Evolutionary conservation across 164 flowering plant genomes (phyloP).

Genomic region (Magnolia kwangsiensis): DNA sequence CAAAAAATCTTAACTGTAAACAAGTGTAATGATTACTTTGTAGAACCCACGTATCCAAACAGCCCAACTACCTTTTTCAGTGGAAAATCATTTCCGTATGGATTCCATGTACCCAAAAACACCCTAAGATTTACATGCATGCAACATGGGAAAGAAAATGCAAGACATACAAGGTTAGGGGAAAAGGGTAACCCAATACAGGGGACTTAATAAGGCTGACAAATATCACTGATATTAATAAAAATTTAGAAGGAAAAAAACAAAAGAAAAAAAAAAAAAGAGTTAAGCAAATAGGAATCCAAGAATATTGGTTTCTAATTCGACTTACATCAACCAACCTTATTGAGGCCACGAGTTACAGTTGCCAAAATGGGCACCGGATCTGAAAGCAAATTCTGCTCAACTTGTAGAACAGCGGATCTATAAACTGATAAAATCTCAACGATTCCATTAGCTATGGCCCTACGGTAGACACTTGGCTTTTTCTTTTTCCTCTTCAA

Average conservation of each 20-base stretch:
- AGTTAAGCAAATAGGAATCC: not conserved
- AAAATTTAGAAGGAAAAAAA: not conserved
- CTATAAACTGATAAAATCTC: conserved; percentile 84
- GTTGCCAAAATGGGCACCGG: conserved; percentile 78
- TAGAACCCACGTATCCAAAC: too few species aligned
- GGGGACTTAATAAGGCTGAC: not conserved
- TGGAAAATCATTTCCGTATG: too few species aligned
- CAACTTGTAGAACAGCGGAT: conserved; percentile 89
- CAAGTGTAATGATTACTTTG: too few species aligned
- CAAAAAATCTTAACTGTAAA: too few species aligned
- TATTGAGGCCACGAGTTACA: conserved; percentile 84
- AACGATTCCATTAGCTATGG: conserved; percentile 88
- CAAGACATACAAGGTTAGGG: too few species aligned
- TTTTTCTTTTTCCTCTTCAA: conserved; percentile 33
- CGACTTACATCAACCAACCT: conserved; percentile 41
- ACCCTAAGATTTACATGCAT: too few species aligned
- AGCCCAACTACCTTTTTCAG: too few species aligned
- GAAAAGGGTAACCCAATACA: not conserved
- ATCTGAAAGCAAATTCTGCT: conserved; percentile 85
- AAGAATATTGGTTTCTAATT: not conserved
- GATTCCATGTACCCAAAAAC: too few species aligned
- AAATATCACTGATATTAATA: not conserved
- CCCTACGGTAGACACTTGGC: conserved; percentile 79
- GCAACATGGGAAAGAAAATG: too few species aligned
- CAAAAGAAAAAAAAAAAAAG: not conserved